These are phyloP conservation scores for Diaporthe nobilis DNA, from an alignment of 2,329 filamentous ascomycete genomes.

Conservation along the genomic window DNA sequence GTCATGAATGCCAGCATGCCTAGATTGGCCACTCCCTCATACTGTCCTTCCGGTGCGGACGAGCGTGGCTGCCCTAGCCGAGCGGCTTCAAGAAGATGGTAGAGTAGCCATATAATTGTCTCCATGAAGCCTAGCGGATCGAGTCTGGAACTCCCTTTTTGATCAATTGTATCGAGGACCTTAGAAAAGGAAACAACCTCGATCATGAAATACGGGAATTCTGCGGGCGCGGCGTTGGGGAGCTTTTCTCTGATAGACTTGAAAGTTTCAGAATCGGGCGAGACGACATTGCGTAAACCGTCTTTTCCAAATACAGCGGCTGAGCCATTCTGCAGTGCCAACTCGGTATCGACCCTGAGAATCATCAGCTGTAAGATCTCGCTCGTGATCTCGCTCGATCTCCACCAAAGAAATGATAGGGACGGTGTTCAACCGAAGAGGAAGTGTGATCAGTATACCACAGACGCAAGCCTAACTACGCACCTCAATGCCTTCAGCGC, in stretches of 20 bases:
- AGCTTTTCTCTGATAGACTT: background rate
- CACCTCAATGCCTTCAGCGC: background rate
- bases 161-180: background rate
- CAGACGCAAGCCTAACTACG: background rate
- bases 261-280: background rate
- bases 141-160: background rate
- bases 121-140: background rate
- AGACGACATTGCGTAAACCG: background rate
- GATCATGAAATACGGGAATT: background rate
- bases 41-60: background rate
- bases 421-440: background rate
- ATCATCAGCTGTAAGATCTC: background rate
- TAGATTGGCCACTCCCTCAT: background rate
- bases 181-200: background rate
- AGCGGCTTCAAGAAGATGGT: background rate
- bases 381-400: too few species aligned
- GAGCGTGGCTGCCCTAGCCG: background rate
- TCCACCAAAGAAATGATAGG: background rate
- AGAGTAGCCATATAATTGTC: background rate
- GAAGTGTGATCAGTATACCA: background rate
- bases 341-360: background rate
- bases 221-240: background rate
- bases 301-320: background rate
- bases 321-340: background rate
- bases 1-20: conserved; percentile 1